These are phyloP conservation scores for Vitellaria paradoxa DNA, from an alignment of 179 eudicot genomes.

Conservation along the genomic window DNA sequence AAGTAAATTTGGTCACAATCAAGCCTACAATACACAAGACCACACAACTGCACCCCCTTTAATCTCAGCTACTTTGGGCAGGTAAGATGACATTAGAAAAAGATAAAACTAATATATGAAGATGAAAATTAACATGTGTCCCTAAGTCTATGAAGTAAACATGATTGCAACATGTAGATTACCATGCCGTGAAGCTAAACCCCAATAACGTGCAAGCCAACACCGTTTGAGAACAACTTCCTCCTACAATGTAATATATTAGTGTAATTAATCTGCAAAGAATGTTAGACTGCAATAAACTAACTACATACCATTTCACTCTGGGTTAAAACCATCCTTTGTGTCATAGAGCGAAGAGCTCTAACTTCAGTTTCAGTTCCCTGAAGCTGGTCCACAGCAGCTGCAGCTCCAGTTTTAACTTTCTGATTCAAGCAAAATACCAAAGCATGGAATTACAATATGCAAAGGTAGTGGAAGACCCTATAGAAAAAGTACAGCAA, in stretches of 20 bases:
- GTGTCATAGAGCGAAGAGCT: slow-evolving; percentile 79
- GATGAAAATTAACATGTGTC: not conserved
- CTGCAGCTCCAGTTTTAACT: slow-evolving; percentile 59
- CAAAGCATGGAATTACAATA: slow-evolving; percentile 2
- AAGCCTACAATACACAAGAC: not conserved
- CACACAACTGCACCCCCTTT: not conserved
- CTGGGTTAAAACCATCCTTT: slow-evolving; percentile 84
- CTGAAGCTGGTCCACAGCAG: slow-evolving; percentile 61
- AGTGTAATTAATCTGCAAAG: slow-evolving; percentile 9
- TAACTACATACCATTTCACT: slow-evolving; percentile 71
- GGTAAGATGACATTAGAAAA: not conserved
- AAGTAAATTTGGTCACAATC: slow-evolving; percentile 3
- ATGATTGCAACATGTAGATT: slow-evolving; percentile 16
- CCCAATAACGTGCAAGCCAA: slow-evolving; percentile 99
- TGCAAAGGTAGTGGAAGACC: not conserved
- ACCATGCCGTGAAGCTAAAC: slow-evolving; percentile 85
- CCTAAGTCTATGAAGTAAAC: not conserved
- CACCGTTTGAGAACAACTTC: slow-evolving; percentile 97
- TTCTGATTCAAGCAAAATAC: slow-evolving; percentile 41
- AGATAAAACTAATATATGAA: too few relatives aligned
- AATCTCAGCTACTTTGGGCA: not conserved
- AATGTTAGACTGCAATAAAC: slow-evolving; percentile 2
- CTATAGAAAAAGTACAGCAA: not conserved
- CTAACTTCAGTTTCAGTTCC: slow-evolving; percentile 76
- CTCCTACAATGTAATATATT: slow-evolving; percentile 54